These are phyloP conservation scores for Wickerhamomyces sp. DNA, from an alignment of 1,139 yeast genomes.

Conservation along the genomic window DNA sequence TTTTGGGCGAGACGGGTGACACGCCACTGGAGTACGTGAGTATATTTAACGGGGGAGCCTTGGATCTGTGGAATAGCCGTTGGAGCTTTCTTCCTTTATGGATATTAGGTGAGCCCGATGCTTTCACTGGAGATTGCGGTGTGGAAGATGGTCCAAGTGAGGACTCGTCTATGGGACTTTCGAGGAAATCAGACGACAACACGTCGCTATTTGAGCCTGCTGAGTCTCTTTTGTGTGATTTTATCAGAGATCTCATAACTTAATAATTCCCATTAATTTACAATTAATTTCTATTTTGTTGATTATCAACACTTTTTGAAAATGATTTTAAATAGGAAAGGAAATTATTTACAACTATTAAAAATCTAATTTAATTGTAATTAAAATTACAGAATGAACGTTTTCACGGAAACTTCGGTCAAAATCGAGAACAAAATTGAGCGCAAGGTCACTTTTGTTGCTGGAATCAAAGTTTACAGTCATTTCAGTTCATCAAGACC, in stretches of 20 bases:
- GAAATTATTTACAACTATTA: too few species aligned
- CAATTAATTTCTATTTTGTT: too few species aligned
- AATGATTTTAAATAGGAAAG: too few species aligned
- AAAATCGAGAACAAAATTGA: background rate
- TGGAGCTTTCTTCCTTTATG: slow-evolving; percentile 17
- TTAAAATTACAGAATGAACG: background rate
- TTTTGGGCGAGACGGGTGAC: slow-evolving; percentile 19
- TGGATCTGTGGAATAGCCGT: slow-evolving; percentile 20
- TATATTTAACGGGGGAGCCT: slow-evolving; percentile 17
- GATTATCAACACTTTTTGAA: too few species aligned
- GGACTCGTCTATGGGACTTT: slow-evolving; percentile 6
- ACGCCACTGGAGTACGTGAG: slow-evolving; percentile 17
- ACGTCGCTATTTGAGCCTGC: slow-evolving; percentile 19
- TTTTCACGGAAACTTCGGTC: background rate
- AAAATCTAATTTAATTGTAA: too few species aligned
- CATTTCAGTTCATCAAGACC: slow-evolving; percentile 5
- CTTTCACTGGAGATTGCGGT: slow-evolving; percentile 9
- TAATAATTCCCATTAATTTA: too few species aligned
- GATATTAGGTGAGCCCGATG: slow-evolving; percentile 10
- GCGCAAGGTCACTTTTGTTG: slow-evolving; percentile 1
- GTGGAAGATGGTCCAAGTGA: slow-evolving; percentile 2
- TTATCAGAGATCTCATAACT: slow-evolving; percentile 33
- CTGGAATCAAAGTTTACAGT: slow-evolving; percentile 12
- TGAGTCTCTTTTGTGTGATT: slow-evolving; percentile 31
- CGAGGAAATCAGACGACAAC: background rate